Evolutionary conservation across 495 filamentous ascomycete species (phyloP).

Genomic region (Hypoxylon fragiforme): DNA sequence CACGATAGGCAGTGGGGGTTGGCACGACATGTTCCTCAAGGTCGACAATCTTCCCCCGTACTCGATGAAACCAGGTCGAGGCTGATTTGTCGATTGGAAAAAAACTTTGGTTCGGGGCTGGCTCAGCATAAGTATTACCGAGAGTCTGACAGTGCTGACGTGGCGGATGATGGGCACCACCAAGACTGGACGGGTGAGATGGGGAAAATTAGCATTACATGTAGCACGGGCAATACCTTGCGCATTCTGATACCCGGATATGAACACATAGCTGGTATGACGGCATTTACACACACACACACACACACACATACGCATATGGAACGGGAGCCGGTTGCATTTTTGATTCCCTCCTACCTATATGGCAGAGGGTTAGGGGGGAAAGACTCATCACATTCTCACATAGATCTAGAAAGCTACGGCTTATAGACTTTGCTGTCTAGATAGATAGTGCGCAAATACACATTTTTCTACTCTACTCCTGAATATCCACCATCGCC

Average conservation of each 20-base stretch:
- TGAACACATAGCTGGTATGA: slow-evolving; percentile 1
- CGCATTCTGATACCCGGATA: slow-evolving; percentile 28
- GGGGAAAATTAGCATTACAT: slow-evolving; percentile 10
- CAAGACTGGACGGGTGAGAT: background rate
- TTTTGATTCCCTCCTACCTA: background rate
- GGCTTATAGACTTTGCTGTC: slow-evolving; percentile 21
- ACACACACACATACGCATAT: background rate
- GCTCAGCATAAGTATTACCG: too few species aligned
- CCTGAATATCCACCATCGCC: too few species aligned
- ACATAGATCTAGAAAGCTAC: too few species aligned
- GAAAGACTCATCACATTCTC: too few species aligned
- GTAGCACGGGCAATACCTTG: slow-evolving; percentile 23
- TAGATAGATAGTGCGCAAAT: slow-evolving; percentile 10
- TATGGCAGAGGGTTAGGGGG: too few species aligned
- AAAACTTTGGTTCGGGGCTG: too few species aligned
- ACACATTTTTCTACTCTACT: background rate
- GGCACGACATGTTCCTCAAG: slow-evolving; percentile 67
- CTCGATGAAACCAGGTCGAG: background rate
- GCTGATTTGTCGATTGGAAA: background rate
- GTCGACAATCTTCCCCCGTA: slow-evolving; percentile 6
- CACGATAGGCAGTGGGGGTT: slow-evolving; percentile 75
- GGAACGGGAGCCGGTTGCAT: background rate
- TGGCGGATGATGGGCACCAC: background rate
- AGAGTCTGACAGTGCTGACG: slow-evolving; percentile 7
- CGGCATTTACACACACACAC: slow-evolving; percentile 26